Conservation (phyloP, 1,284 basidiomycete species). For the Vanrija sp. region DNA sequence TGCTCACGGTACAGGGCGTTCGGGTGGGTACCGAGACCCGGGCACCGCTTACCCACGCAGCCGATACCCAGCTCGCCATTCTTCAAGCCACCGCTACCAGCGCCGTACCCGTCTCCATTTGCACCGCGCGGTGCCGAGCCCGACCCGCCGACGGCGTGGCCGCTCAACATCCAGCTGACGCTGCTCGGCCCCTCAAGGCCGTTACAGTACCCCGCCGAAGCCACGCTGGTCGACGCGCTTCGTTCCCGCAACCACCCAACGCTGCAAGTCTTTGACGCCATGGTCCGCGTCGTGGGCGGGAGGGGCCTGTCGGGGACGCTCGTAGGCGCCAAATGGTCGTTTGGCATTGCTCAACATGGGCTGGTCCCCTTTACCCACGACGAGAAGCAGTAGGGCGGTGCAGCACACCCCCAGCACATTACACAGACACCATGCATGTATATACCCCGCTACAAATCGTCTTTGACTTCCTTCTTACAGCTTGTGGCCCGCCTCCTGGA, state of each 20-base stretch:
- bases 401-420: background rate
- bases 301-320: slow-evolving; percentile 15
- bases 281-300: slow-evolving; percentile 25
- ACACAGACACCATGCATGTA: background rate
- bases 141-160: slow-evolving; percentile 14
- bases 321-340: slow-evolving; percentile 26
- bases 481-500: slow-evolving; percentile 49
- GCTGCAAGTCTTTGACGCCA: slow-evolving; percentile 25
- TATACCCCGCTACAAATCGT: background rate
- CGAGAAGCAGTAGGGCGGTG: background rate
- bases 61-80: slow-evolving; percentile 15
- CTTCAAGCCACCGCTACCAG: slow-evolving; percentile 39
- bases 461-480: background rate
- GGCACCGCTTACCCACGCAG: background rate
- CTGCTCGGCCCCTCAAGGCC: slow-evolving; percentile 20
- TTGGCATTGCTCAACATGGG: slow-evolving; percentile 28
- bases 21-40: slow-evolving; percentile 23
- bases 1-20: slow-evolving; percentile 37
- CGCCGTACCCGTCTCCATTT: slow-evolving; percentile 40
- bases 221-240: slow-evolving; percentile 34
- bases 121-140: background rate
- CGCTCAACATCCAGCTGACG: slow-evolving; percentile 39
- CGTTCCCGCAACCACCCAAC: slow-evolving; percentile 9
- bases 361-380: slow-evolving; percentile 20
- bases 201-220: slow-evolving; percentile 38